These are phyloP conservation scores for Tulasnella sp. DNA, from an alignment of 768 basidiomycete genomes.

Conservation along the genomic window DNA sequence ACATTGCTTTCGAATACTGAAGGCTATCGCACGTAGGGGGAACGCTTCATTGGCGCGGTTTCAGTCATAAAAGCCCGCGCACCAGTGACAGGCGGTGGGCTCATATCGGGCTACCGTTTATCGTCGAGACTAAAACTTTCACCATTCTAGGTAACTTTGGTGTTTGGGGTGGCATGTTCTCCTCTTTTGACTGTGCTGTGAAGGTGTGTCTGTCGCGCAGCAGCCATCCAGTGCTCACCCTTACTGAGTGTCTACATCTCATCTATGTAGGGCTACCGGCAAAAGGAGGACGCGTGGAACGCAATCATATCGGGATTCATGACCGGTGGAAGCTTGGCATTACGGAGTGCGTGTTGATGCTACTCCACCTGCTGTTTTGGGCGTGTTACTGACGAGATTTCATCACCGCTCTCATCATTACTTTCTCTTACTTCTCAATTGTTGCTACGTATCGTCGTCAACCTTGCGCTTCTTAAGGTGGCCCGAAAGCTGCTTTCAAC, in stretches of 20 bases:
- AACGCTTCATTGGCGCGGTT: conserved; percentile 85
- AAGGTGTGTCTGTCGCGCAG: conserved; percentile 34
- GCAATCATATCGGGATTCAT: conserved; percentile 97
- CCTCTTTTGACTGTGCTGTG: conserved; percentile 95
- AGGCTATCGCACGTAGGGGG: conserved; percentile 46
- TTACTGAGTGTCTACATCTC: not conserved
- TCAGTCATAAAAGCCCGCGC: conserved; percentile 97
- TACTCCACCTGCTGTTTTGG: not conserved
- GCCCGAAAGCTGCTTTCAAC: conserved; percentile 78
- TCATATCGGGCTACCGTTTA: not conserved
- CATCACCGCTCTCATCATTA: not conserved
- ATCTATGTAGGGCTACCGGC: conserved; percentile 51
- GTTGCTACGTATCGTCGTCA: too few species aligned
- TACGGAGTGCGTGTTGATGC: conserved; percentile 59
- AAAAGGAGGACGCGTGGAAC: conserved; percentile 99
- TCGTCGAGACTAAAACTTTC: not conserved
- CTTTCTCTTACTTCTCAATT: conserved; percentile 1
- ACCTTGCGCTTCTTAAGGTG: too few species aligned
- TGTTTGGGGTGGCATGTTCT: conserved; percentile 97
- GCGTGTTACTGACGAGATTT: not conserved
- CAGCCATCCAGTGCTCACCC: not conserved
- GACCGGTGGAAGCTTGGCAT: conserved; percentile 93
- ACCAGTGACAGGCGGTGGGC: conserved; percentile 74
- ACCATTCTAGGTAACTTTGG: conserved; percentile 60
- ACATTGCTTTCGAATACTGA: not conserved